Conservation (phyloP, 1,284 basidiomycete species). For the Tilletia caries region DNA sequence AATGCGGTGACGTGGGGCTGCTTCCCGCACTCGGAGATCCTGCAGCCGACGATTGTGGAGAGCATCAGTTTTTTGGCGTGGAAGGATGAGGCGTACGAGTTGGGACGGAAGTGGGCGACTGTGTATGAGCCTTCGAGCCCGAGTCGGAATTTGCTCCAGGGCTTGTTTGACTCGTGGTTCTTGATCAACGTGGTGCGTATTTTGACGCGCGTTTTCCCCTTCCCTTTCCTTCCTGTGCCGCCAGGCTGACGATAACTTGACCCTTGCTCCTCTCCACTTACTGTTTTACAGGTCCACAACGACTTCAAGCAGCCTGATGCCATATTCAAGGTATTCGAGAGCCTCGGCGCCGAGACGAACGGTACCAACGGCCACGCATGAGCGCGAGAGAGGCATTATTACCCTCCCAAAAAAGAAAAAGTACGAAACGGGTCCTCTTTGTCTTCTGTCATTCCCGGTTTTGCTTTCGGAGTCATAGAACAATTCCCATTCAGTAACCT, state of each 20-base stretch:
- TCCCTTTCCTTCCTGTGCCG: background rate
- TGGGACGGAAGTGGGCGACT: constrained; percentile 50
- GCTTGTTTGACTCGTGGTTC: constrained; percentile 47
- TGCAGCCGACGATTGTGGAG: constrained; percentile 97
- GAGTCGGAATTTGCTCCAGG: constrained; percentile 37
- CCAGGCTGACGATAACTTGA: background rate
- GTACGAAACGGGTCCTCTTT: no score
- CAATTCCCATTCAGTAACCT: constrained; percentile 15
- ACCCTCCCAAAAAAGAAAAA: no score
- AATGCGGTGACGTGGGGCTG: constrained; percentile 99
- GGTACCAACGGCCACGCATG: background rate
- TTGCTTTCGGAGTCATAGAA: constrained; percentile 5
- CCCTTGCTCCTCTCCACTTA: no score
- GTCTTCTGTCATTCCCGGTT: background rate
- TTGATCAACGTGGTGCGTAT: constrained; percentile 47
- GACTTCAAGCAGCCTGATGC: constrained; percentile 48
- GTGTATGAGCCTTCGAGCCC: constrained; percentile 39
- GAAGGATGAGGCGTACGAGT: constrained; percentile 54
- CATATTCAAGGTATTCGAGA: constrained; percentile 35
- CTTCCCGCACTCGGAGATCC: constrained; percentile 85
- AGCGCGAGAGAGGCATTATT: no score
- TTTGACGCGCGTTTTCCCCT: no score
- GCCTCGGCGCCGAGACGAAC: no score
- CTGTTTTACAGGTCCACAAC: constrained; percentile 40
- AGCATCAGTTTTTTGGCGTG: constrained; percentile 52